phyloP scores from a whole-genome alignment of 495 filamentous ascomycete species.

The Xanthoparmelia taractica region DNA sequence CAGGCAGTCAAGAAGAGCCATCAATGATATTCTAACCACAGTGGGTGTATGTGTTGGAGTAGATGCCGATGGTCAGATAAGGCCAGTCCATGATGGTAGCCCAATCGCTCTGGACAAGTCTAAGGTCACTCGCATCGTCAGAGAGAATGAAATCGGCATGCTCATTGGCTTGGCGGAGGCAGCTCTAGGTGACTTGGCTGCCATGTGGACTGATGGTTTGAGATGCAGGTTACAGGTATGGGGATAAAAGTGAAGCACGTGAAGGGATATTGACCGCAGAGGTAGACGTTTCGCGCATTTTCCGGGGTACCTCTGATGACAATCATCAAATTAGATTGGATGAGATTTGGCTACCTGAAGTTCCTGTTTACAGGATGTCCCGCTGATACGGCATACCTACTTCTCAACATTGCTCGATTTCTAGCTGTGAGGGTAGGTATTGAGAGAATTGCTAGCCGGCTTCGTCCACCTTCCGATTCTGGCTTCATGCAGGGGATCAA shows the following conservation, averaged over 20 bases:
- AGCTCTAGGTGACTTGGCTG: slow-evolving; percentile 37
- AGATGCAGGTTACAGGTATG: slow-evolving; percentile 43
- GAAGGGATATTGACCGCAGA: slow-evolving; percentile 2
- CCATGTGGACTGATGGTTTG: slow-evolving; percentile 39
- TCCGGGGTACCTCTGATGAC: slow-evolving; percentile 34
- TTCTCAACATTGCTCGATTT: slow-evolving; percentile 3
- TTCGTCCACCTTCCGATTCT: not conserved
- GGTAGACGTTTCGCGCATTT: slow-evolving; percentile 43
- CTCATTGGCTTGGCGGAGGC: slow-evolving; percentile 40
- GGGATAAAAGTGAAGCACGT: not conserved
- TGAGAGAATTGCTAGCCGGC: not conserved
- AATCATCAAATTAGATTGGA: slow-evolving; percentile 36
- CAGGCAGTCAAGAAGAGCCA: slow-evolving; percentile 42
- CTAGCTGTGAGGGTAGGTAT: not conserved
- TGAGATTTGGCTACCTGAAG: slow-evolving; percentile 29
- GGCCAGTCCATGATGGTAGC: slow-evolving; percentile 9
- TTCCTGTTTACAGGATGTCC: slow-evolving; percentile 43
- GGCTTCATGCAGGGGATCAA: no score
- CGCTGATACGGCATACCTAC: slow-evolving; percentile 26
- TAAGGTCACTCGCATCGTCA: slow-evolving; percentile 37
- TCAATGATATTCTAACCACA: slow-evolving; percentile 52
- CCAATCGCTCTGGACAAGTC: slow-evolving; percentile 32
- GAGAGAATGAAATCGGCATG: slow-evolving; percentile 46
- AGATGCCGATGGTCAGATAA: slow-evolving; percentile 33
- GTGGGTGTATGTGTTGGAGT: slow-evolving; percentile 46